Base-by-base conservation (phyloP, 2,329 filamentous ascomycete species). In the Diplodia mutila region DNA sequence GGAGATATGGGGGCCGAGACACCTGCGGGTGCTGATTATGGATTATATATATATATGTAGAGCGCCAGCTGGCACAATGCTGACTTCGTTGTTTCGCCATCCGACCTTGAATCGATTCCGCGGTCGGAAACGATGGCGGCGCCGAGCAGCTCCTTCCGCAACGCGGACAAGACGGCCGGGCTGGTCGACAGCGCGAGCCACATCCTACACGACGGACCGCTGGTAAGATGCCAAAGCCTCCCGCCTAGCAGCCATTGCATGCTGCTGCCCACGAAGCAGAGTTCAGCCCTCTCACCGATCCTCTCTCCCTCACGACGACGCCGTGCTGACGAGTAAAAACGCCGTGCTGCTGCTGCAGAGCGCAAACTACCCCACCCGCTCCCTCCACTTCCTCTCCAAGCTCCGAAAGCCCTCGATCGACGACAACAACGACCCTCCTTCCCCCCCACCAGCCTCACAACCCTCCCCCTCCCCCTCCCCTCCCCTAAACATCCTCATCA, bases 351-450 rank as follows among this genome's bases (percentile, higher is more conserved):
- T n/a, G n/a, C n/a, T n/a, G n/a, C 46, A 73, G 72, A 48, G 69
- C 46, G 70, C 70, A n/a, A 72, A 71, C 29, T 73, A 73, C 61
- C 72, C 71, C n/a, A 71, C 70, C 18, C 57, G 66, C 42, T 71
- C 69, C 39, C 61, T 73, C 14, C 37, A 70, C 25, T 73, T 73
- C 48, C 68, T 73, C 32, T 12, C 32, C 23, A 0, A 23, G 18
- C 55, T 67, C 32, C 48, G 67, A 18, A 46, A 46, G 4, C 18
- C 52, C n/a, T n/a, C n/a, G 3, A 34, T 9, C 11, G 11, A 51
- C 7, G 5, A 18, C 21, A 51, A 4, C 48, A n/a, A 55, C 34
- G n/a, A 27, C 3, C 2, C 11, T 23, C 27, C 46, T 3, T 21
- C 46, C 4, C 11, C 55, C 21, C 37, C 49, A 61, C 63, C 29